Base-by-base conservation (phyloP, 2,329 filamentous ascomycete species). In the Cladosporium velox region DNA sequence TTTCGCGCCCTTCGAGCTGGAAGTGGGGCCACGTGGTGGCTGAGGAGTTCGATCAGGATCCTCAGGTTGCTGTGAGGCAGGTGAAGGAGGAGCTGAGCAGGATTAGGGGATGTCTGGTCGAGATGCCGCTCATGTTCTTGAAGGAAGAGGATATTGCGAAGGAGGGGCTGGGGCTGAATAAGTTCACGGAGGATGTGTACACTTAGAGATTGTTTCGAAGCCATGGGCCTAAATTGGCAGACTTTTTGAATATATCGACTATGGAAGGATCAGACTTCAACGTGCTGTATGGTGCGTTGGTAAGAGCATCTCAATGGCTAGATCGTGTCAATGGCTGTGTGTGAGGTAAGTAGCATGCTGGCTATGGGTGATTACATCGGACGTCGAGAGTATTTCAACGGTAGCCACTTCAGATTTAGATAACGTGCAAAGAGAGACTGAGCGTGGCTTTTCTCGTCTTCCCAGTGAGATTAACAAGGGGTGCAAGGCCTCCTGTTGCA, bases 71-170 rank as follows among this genome's bases (percentile, higher is more conserved):
- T 34, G 73, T 81, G 26, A 70, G 71, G 38, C 80, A 83, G 72
- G 79, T 83, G 55, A 87, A 87, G 73, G 89, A 91, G 61, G 88
- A 94, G 74, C 91, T 96, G 86, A 89, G 69, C 44, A 77, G 72
- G 32, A 91, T 93, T 8, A 88, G 89, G 54, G 81, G 81, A n/a
- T 82, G 77, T 21, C 69, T 84, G 59, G 81, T 97, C 8, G 91
- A 97, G 82, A 97, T 97, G 93, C 92, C 93, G 32, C 82, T 97
- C 71, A 83, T 92, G 70, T 97, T 97, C 81, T 81, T 97, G 77
- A 89, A 90, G 72, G 90, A 93, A 38, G 86, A 92, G 73, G 93
- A 97, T 77, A 89, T 97, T 77, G 94, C 93, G 4, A 89, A 93
- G 83, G 87, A 92, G 71, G 92, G 93, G 0, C 72, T 96, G 73